These are phyloP conservation scores for Boletus huronensis DNA, from an alignment of 768 basidiomycete genomes.

Conservation along the genomic window DNA sequence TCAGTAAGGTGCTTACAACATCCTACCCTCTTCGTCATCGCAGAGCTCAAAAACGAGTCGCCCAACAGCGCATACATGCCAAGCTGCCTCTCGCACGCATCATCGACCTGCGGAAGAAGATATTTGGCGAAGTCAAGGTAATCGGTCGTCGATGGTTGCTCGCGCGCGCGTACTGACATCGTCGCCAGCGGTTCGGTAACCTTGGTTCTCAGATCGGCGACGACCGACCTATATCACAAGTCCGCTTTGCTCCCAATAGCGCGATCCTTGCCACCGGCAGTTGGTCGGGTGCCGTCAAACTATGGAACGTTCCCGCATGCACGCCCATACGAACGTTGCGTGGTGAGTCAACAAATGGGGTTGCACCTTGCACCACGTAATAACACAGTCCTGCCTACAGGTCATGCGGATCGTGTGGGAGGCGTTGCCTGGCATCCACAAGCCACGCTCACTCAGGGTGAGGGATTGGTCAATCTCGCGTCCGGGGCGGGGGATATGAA, in stretches of 20 bases:
- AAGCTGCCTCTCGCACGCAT: slow-evolving; percentile 82
- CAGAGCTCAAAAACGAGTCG: slow-evolving; percentile 95
- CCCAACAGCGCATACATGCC: slow-evolving; percentile 89
- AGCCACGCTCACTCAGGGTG: slow-evolving; percentile 70
- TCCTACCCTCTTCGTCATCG: slow-evolving; percentile 38
- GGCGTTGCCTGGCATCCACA: slow-evolving; percentile 98
- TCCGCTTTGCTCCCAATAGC: slow-evolving; percentile 92
- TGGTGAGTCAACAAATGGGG: slow-evolving; percentile 45
- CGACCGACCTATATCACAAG: slow-evolving; percentile 89
- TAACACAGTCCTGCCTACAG: slow-evolving; percentile 36
- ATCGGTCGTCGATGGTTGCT: slow-evolving; percentile 11
- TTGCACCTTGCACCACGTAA: background rate
- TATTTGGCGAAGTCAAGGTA: slow-evolving; percentile 89
- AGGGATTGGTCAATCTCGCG: slow-evolving; percentile 73
- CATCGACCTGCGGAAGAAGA: slow-evolving; percentile 88
- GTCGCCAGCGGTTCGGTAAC: slow-evolving; percentile 75
- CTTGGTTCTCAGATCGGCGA: slow-evolving; percentile 98
- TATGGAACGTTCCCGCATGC: slow-evolving; percentile 95
- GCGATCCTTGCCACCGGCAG: slow-evolving; percentile 86
- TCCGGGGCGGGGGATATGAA: slow-evolving; percentile 88
- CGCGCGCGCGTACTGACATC: background rate
- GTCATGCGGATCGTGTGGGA: slow-evolving; percentile 87
- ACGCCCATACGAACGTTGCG: slow-evolving; percentile 71
- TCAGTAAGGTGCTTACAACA: slow-evolving; percentile 76
- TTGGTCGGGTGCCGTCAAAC: slow-evolving; percentile 92